A percentile compares a stretch with the other conserved stretches of the same genome.
These are phyloP conservation scores for Pigoraptor vietnamica DNA, from an alignment of 78 protist species.

Conservation along the genomic window DNA sequence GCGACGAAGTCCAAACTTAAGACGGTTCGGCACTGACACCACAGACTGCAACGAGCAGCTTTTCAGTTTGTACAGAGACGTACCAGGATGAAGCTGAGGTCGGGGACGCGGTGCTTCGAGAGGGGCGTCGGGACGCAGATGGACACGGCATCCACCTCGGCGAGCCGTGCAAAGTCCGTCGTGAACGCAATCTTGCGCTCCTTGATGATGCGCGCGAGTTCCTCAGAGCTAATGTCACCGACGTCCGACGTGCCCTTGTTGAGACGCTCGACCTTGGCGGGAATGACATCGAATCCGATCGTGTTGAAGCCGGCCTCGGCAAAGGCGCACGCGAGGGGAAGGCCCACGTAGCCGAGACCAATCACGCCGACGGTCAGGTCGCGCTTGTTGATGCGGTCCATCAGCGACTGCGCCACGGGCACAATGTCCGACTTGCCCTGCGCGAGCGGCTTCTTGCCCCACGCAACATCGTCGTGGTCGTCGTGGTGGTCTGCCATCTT, in stretches of 20 bases:
- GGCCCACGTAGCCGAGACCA: constrained; percentile 8
- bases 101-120: not conserved
- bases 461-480: no score
- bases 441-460: not conserved
- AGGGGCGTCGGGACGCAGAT: not conserved
- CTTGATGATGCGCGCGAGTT: not conserved
- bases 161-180: not conserved
- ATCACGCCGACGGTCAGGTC: not conserved
- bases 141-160: not conserved
- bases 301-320: not conserved
- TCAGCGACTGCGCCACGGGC: not conserved
- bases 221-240: not conserved
- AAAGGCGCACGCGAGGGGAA: not conserved
- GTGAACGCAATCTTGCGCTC: not conserved
- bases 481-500: no score
- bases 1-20: not conserved
- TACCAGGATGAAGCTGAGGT: not conserved
- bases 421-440: not conserved
- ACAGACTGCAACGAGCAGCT: not conserved
- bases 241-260: not conserved
- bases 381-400: not conserved
- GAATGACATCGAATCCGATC: not conserved
- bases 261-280: not conserved
- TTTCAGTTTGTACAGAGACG: not conserved
- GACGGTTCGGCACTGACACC: not conserved